Conservation (phyloP, 345 rosid species). For the Ceriops decandra region DNA sequence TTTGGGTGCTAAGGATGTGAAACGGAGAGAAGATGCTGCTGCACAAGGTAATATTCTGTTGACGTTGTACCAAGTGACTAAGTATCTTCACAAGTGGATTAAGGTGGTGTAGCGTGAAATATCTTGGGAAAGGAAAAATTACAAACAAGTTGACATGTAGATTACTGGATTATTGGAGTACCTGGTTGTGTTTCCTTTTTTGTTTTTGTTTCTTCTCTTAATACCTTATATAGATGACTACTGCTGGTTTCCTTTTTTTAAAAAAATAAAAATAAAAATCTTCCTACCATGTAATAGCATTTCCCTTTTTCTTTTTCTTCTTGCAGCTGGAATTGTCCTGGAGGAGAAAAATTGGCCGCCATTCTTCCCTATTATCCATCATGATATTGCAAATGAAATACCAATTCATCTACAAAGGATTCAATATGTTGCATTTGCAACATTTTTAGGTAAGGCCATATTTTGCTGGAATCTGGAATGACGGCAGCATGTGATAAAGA, state of each 20-base stretch:
- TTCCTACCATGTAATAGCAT: no score
- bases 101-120: no score
- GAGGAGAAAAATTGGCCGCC: conserved; percentile 39
- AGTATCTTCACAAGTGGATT: neutral
- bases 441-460: conserved; percentile 24
- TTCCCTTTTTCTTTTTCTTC: conserved; percentile 9
- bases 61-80: neutral
- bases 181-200: no score
- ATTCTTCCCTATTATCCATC: conserved; percentile 36
- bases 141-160: no score
- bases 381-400: conserved; percentile 31
- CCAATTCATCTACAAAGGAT: conserved; percentile 29
- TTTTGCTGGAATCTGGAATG: neutral
- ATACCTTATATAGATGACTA: no score
- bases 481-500: neutral
- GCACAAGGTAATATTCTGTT: conserved; percentile 25
- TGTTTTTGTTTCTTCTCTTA: no score
- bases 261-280: no score
- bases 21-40: conserved; percentile 34
- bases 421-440: conserved; percentile 35
- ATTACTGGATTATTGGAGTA: no score
- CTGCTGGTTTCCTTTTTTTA: no score
- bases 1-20: conserved; percentile 24
- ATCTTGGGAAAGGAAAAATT: no score
- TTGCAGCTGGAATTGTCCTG: conserved; percentile 31